Base-by-base conservation (phyloP, 2,329 filamentous ascomycete genomes). In the Trichoderma sp. region DNA sequence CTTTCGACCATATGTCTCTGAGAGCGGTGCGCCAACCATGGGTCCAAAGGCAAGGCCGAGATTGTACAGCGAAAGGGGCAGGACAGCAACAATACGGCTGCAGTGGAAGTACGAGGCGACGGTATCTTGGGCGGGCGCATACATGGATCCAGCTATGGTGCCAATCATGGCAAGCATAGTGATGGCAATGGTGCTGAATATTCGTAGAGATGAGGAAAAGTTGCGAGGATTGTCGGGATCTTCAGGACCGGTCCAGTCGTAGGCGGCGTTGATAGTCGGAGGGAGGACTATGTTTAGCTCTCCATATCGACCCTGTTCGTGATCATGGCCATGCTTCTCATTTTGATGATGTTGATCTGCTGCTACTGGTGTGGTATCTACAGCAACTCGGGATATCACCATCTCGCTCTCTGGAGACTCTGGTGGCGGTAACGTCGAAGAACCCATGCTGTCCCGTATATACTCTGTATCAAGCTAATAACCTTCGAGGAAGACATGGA, bases 211-310 rank as follows among this genome's bases (percentile, higher is more conserved):
- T 76, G 91, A 92, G 47, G 86, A 87, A 90, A 91, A 95, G 79
- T 94, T 94, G 83, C 94, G 94, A 0, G 92, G 92, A 76, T 94
- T 94, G 73, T 90, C 90, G 0, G 87, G 87, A 77, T 94, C 92
- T 71, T 89, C 82, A 14, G 89, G 84, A 8, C 72, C 73, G n/a
- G 72, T 74, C 74, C 74, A 76, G 72, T 76, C 74, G 59, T 71
- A 74, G 19, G 72, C 74, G 5, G 73, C 75, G 68, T 76, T 75
- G 72, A 76, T 74, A n/a, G 72, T 71, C 7, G 71, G 56, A n/a
- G 74, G 71, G 10, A 63, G 47, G 47, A 69, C 68, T 3, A 71
- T 70, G 21, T 52, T 52, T 16, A 55, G 55, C 21, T 67, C 64
- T 59, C 49, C 53, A 52, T 52, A 35, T 24, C 70, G 72, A 47